A percentile compares a stretch with the other conserved stretches of the same genome.
phyloP scores from a whole-genome alignment of 176 grass and related monocot species.

The Elymus sibiricus region DNA sequence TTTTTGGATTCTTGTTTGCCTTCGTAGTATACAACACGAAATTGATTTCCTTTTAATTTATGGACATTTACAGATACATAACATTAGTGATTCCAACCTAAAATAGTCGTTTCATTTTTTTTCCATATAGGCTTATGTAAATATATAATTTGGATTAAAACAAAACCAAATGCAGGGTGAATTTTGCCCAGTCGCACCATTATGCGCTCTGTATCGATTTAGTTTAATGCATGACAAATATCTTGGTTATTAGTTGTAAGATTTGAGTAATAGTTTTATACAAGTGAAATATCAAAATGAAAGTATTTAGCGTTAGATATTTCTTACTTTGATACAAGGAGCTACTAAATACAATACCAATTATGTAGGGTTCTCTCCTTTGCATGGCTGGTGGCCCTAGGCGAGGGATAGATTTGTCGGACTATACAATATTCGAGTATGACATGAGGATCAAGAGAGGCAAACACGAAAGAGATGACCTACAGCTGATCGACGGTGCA shows the following conservation, averaged over 20 bases:
- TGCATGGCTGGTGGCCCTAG: conserved; percentile 11
- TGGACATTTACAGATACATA: not conserved
- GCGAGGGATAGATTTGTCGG: not conserved
- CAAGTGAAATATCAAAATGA: not conserved
- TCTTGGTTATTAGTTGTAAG: not conserved
- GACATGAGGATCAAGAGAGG: conserved; percentile 23
- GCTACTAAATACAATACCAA: not conserved
- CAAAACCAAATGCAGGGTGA: not conserved
- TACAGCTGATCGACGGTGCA: conserved; percentile 10
- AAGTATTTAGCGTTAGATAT: not conserved
- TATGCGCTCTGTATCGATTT: not conserved
- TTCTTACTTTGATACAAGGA: not conserved
- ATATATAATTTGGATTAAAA: not conserved
- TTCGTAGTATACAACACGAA: not conserved
- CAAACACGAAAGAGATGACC: not conserved
- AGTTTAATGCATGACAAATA: not conserved
- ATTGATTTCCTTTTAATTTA: not conserved
- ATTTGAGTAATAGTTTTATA: not conserved
- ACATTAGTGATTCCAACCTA: not conserved
- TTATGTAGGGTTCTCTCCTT: conserved; percentile 19
- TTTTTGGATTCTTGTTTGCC: not conserved
- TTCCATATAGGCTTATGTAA: not conserved
- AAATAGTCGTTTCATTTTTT: not conserved
- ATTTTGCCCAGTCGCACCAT: not conserved
- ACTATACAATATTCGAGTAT: not conserved